Evolutionary conservation across 495 filamentous ascomycete genomes (phyloP).

Genomic region (Wilcoxina mikolae): DNA sequence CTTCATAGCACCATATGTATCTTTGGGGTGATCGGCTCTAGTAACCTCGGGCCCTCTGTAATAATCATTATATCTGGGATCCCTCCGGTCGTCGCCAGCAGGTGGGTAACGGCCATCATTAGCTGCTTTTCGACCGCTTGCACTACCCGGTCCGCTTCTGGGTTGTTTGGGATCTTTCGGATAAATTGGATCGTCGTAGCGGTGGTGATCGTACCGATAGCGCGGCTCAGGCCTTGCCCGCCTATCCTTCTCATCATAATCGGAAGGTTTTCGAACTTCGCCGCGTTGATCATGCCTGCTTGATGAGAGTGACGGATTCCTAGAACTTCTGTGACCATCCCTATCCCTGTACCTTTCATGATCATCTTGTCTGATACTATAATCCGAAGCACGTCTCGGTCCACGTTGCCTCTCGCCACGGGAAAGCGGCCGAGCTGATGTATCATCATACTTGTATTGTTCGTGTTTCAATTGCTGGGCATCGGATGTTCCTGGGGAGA

Average conservation of each 20-base stretch:
- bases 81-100: background rate
- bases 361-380: slow-evolving; percentile 1
- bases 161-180: slow-evolving; percentile 19
- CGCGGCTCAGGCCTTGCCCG: slow-evolving; percentile 16
- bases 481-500: slow-evolving; percentile 1
- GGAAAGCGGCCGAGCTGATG: background rate
- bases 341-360: slow-evolving; percentile 5
- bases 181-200: slow-evolving; percentile 21
- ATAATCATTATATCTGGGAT: slow-evolving; percentile 2
- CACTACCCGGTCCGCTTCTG: background rate
- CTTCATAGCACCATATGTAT: background rate
- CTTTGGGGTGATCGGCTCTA: slow-evolving; percentile 6
- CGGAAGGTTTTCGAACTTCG: background rate
- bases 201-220: slow-evolving; percentile 17
- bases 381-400: background rate
- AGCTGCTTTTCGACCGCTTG: background rate
- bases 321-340: background rate
- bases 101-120: background rate
- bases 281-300: background rate
- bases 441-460: slow-evolving; percentile 6
- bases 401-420: background rate
- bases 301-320: background rate
- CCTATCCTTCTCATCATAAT: slow-evolving; percentile 25
- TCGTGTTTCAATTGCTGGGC: slow-evolving; percentile 6
- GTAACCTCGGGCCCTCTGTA: background rate